Evolutionary conservation across 148 eudicot species (phyloP).

Genomic region (Heliosperma pusillum): DNA sequence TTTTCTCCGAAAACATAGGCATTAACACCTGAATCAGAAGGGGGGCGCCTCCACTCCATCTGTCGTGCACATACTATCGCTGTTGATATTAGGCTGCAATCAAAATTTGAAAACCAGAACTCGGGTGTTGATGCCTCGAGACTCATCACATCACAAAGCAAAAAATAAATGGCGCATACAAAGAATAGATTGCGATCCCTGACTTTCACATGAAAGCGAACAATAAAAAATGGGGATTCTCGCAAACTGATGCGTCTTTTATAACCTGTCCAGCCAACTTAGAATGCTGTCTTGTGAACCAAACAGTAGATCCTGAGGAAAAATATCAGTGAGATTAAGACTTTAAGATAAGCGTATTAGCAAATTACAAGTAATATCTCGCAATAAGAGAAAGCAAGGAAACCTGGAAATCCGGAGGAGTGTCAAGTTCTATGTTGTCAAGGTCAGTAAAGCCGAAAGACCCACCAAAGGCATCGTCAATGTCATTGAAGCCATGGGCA

Average conservation of each 20-base stretch:
- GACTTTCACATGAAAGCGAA: not conserved
- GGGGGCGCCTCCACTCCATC: not conserved
- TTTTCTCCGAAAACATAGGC: not conserved
- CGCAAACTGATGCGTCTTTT: constrained; percentile 3
- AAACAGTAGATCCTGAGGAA: constrained; percentile 58
- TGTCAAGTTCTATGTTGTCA: constrained; percentile 61
- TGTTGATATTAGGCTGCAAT: not conserved
- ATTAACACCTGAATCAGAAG: constrained; percentile 2
- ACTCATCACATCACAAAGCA: constrained; percentile 5
- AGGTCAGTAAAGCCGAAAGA: constrained; percentile 33
- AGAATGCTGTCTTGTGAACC: constrained; percentile 72
- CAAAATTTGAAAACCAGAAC: not conserved
- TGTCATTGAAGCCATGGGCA: constrained; percentile 27
- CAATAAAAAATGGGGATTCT: constrained; percentile 16
- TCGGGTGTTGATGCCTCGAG: constrained; percentile 7
- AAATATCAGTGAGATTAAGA: not conserved
- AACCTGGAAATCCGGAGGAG: constrained; percentile 63
- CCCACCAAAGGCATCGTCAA: constrained; percentile 24
- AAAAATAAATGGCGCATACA: not conserved
- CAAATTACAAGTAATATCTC: not conserved
- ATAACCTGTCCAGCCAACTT: constrained; percentile 50
- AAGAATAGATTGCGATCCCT: constrained; percentile 8
- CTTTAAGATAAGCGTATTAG: not conserved
- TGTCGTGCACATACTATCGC: not conserved
- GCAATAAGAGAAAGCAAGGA: constrained; percentile 8